These are phyloP conservation scores for Globisporangium nodosum DNA, from an alignment of 352 stramenopile species.

Conservation along the genomic window DNA sequence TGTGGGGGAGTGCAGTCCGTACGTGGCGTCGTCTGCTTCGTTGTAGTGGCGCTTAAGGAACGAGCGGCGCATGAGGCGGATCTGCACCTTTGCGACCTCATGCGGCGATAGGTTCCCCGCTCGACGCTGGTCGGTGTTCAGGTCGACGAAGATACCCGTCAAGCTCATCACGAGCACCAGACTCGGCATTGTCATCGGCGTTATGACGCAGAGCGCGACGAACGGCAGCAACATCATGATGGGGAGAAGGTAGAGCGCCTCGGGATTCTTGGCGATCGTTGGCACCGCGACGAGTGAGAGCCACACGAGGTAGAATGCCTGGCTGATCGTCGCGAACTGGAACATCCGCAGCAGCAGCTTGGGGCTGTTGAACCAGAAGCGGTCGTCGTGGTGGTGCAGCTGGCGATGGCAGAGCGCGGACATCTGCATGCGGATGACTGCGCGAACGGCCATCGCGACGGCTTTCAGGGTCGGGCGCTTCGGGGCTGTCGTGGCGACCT, in stretches of 20 bases:
- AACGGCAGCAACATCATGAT: slow-evolving; percentile 69
- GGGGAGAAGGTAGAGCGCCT: slow-evolving; percentile 25
- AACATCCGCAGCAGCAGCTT: slow-evolving; percentile 70
- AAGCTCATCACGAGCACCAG: slow-evolving; percentile 85
- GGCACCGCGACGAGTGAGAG: slow-evolving; percentile 69
- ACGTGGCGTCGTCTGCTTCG: slow-evolving; percentile 19
- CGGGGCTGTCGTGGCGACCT: not conserved
- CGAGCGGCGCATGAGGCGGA: slow-evolving; percentile 64
- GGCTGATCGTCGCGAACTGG: slow-evolving; percentile 81
- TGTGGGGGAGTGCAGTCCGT: not conserved
- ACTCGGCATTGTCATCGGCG: slow-evolving; percentile 81
- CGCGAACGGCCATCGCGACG: slow-evolving; percentile 54
- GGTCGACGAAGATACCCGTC: slow-evolving; percentile 81
- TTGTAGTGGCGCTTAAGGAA: slow-evolving; percentile 66
- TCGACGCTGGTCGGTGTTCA: slow-evolving; percentile 32
- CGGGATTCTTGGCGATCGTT: slow-evolving; percentile 21
- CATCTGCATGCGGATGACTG: slow-evolving; percentile 84
- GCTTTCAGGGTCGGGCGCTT: slow-evolving; percentile 42
- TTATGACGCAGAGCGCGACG: slow-evolving; percentile 70
- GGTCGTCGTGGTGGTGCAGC: slow-evolving; percentile 75
- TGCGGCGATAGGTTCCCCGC: slow-evolving; percentile 20
- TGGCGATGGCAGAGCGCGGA: slow-evolving; percentile 79
- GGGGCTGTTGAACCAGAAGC: slow-evolving; percentile 81
- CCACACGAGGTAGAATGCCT: slow-evolving; percentile 86
- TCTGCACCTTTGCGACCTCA: slow-evolving; percentile 57